Evolutionary conservation across 2,329 filamentous ascomycete species (phyloP).

Genomic region (Colletotrichum theobromicola): DNA sequence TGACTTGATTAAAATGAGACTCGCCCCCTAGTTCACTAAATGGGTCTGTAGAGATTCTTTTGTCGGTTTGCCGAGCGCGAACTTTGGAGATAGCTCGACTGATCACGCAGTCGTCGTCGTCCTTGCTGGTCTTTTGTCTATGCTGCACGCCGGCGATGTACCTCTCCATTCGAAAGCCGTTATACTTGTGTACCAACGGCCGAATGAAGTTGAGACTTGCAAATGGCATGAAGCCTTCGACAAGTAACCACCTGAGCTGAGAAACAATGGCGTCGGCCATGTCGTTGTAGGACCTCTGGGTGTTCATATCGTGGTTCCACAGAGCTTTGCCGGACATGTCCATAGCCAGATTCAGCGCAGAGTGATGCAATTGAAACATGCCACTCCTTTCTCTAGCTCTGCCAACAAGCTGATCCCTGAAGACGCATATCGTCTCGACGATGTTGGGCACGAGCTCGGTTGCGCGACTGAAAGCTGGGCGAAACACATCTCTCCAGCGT

Average conservation of each 20-base stretch:
- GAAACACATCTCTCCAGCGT: slow-evolving; percentile 1
- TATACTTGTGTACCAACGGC: not conserved
- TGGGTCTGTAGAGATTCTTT: not conserved
- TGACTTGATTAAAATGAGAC: not conserved
- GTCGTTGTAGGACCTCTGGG: not conserved
- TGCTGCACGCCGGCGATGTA: not conserved
- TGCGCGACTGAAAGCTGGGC: not conserved
- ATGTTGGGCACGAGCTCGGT: not conserved
- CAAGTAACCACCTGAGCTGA: not conserved
- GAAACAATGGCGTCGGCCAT: slow-evolving; percentile 3
- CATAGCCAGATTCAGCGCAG: not conserved
- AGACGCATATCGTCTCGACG: not conserved
- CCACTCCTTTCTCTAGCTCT: not conserved
- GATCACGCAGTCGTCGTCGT: not conserved
- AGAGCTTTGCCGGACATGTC: slow-evolving; percentile 5
- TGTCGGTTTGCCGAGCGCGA: not conserved
- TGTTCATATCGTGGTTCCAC: slow-evolving; percentile 1
- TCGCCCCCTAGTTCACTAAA: not conserved
- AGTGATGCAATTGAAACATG: not conserved
- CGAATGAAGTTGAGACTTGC: not conserved
- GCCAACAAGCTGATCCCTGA: not conserved
- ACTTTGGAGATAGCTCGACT: not conserved
- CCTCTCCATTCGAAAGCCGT: not conserved
- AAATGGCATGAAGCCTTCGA: not conserved
- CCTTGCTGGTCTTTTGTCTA: not conserved